Evolutionary conservation across 495 filamentous ascomycete species (phyloP).

Genomic region (Neurospora sp.): DNA sequence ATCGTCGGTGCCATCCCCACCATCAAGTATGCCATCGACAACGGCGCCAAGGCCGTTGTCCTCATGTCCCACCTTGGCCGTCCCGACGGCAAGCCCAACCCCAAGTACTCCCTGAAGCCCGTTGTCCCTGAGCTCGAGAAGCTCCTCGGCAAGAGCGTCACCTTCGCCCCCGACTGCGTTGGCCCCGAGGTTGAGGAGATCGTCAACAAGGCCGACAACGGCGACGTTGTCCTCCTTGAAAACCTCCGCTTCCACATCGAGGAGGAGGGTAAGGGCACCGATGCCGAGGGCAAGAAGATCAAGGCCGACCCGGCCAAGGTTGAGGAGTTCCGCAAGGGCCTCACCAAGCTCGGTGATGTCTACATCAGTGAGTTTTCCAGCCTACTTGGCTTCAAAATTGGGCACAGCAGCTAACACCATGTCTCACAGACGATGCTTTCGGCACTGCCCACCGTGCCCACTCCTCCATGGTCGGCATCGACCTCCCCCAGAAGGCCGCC

Average conservation of each 20-base stretch:
- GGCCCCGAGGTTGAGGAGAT: conserved; percentile 80
- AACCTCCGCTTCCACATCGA: conserved; percentile 97
- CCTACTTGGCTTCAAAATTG: not conserved
- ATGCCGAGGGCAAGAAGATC: conserved; percentile 88
- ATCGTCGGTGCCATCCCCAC: conserved; percentile 95
- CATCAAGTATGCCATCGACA: conserved; percentile 93
- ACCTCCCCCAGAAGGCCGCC: conserved; percentile 89
- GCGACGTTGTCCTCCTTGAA: conserved; percentile 84
- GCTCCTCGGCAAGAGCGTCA: conserved; percentile 70
- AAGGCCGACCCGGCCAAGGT: conserved; percentile 93
- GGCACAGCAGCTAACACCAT: not conserved
- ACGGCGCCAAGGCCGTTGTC: conserved; percentile 90
- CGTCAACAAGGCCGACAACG: conserved; percentile 73
- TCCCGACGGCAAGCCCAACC: conserved; percentile 77
- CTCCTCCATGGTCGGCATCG: conserved; percentile 96
- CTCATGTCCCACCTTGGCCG: conserved; percentile 99
- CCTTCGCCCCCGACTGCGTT: conserved; percentile 85
- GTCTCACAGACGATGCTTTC: conserved; percentile 78
- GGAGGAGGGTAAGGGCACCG: conserved; percentile 92
- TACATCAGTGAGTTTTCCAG: conserved; percentile 74
- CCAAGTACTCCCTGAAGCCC: conserved; percentile 91
- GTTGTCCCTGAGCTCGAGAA: conserved; percentile 88
- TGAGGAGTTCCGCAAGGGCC: conserved; percentile 83
- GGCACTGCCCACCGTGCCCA: conserved; percentile 96
- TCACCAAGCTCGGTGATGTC: conserved; percentile 91